Evolutionary conservation across 2,329 filamentous ascomycete species (phyloP).

Genomic region (Leptodontidium sp.): DNA sequence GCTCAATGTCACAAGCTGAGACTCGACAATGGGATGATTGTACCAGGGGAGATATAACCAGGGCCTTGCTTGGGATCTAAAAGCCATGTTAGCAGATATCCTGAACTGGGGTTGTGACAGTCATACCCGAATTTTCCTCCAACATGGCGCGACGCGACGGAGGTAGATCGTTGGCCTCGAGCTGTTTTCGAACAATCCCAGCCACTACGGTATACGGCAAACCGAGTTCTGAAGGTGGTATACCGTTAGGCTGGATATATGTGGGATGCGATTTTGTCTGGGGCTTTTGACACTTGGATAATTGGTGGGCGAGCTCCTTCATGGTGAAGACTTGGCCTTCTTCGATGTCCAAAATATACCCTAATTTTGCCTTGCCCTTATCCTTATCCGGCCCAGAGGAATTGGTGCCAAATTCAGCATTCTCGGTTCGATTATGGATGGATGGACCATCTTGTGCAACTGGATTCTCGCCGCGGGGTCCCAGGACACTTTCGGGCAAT

Average conservation of each 20-base stretch:
- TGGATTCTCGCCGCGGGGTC: neutral
- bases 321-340: neutral
- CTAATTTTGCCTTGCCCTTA: neutral
- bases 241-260: neutral
- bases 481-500: neutral
- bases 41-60: neutral
- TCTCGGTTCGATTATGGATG: neutral
- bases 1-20: neutral
- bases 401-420: neutral
- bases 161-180: conserved; percentile 1
- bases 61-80: neutral
- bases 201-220: neutral
- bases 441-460: neutral
- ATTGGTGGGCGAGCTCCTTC: neutral
- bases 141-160: neutral
- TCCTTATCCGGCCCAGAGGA: neutral
- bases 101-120: too few relatives aligned
- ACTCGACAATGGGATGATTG: neutral
- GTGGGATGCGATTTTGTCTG: neutral
- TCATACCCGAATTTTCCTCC: neutral
- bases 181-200: neutral
- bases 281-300: neutral
- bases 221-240: neutral
- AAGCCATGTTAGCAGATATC: neutral
- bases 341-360: neutral